Evolutionary conservation across 2,329 filamentous ascomycete genomes (phyloP), one percentile per base, ranked within the genome.

Genomic region (Aspergillus fructus): DNA sequence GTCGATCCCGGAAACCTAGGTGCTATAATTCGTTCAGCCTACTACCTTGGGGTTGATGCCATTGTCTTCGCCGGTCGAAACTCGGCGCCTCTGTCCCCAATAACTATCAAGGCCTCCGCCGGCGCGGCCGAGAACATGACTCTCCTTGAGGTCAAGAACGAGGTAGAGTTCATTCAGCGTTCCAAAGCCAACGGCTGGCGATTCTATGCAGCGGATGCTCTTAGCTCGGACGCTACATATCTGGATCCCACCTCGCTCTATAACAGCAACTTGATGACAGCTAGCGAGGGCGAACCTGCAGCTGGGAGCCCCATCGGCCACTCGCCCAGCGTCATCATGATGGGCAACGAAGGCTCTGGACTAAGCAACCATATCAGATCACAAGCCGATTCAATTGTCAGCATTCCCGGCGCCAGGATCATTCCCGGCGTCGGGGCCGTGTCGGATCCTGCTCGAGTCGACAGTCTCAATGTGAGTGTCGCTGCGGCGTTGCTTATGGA

Each of bases 401-500:
- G 87, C 6, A 90, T 99, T 53, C 63, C 83, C 72, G 72, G 83
- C 72, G 72, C 76, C 63, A 62, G 81, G 74, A 42, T 77, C 69
- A 61, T 79, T 67, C 70, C 83, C 68, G 61, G 67, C 4, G 48
- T 69, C 9, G 69, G 70, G 2, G 62, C 69, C 9, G 59, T 64
- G 11, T 67, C 70, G 15, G 75, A 78, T 62, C 69, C 69, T 4
- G 71, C 86, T 64, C 70, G 82, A 1, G 86, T 99, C 3, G 93
- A 97, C 74, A 96, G 92, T 72, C 76, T 99, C 71, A 97, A 99
- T 71, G 94, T 97, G 40, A 91, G 90, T 69, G 93, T 96, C 19
- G 93, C 94, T 1, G 86, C 90, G 6, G 91, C 86, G 1, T 77
- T 97, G 49, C 76, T 97, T 50, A 76, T 76, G 62, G 68, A 77